Conservation (phyloP, 208 protist genomes). For the Acanthamoeba culbertsoni region DNA sequence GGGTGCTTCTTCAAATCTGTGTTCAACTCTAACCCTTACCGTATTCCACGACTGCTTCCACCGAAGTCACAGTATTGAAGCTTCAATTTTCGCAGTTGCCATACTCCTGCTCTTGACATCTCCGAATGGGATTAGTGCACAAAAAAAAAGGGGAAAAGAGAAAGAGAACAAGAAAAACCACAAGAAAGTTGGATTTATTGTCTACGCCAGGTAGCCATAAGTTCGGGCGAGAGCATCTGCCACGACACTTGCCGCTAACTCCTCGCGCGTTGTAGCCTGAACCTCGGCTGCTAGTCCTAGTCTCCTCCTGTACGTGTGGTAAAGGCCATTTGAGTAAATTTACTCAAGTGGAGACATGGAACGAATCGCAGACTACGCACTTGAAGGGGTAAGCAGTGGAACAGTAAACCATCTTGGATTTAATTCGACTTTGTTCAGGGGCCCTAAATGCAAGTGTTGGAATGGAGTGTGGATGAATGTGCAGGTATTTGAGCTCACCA, state of each 20-base stretch:
- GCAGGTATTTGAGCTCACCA: neutral
- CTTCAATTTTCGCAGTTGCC: neutral
- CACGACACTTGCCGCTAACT: too few species aligned
- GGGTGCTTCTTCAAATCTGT: neutral
- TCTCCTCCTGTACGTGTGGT: too few species aligned
- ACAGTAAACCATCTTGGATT: neutral
- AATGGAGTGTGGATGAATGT: too few species aligned
- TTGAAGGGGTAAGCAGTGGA: neutral
- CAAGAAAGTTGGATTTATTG: too few species aligned
- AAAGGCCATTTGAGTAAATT: too few species aligned
- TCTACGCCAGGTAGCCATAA: too few species aligned
- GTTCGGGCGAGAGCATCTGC: too few species aligned
- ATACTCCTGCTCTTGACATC: neutral
- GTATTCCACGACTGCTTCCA: neutral
- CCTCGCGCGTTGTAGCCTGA: too few species aligned
- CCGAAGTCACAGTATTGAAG: neutral
- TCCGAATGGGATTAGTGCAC: neutral
- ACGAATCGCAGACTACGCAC: too few species aligned
- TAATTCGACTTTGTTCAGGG: neutral
- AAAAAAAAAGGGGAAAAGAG: neutral
- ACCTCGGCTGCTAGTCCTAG: too few species aligned
- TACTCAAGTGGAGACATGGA: too few species aligned
- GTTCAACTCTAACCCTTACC: neutral
- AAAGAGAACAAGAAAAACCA: too few species aligned
- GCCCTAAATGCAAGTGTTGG: neutral